These are phyloP conservation scores for Discostella stelligeroides DNA, from an alignment of 108 stramenopile genomes.

Conservation along the genomic window DNA sequence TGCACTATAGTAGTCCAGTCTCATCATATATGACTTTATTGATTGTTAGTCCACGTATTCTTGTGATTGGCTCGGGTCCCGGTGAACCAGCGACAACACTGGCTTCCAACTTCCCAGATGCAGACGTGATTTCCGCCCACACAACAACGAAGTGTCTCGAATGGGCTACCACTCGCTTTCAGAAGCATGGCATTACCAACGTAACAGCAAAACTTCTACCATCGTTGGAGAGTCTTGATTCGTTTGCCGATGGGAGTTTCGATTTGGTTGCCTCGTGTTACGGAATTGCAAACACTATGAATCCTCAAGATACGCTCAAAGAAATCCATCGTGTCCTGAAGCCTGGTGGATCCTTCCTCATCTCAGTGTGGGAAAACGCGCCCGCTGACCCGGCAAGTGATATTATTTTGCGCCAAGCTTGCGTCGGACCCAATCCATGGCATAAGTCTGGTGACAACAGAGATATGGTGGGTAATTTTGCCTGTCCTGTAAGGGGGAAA, in stretches of 20 bases:
- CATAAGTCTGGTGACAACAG: conserved; percentile 13
- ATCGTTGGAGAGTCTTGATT: conserved; percentile 30
- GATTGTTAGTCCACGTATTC: conserved; percentile 18
- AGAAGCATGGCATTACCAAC: conserved; percentile 22
- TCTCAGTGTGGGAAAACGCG: conserved; percentile 45
- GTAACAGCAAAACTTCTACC: conserved; percentile 31
- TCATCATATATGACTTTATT: too few species aligned
- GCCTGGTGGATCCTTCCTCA: conserved; percentile 47
- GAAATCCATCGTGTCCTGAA: conserved; percentile 49
- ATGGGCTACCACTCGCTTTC: conserved; percentile 33
- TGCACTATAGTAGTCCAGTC: too few species aligned
- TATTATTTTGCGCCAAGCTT: conserved; percentile 37
- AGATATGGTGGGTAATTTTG: conserved; percentile 28
- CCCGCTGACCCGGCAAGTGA: conserved; percentile 38
- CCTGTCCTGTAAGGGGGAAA: conserved; percentile 23
- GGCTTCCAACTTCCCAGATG: conserved; percentile 23
- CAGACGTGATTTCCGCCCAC: conserved; percentile 40
- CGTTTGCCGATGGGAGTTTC: conserved; percentile 38
- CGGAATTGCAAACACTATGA: conserved; percentile 32
- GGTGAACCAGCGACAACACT: conserved; percentile 38
- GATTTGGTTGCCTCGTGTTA: conserved; percentile 49
- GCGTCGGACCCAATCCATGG: conserved; percentile 27
- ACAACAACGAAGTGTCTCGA: conserved; percentile 25
- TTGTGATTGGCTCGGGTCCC: conserved; percentile 38
- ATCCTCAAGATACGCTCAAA: conserved; percentile 35